Conservation (phyloP, 176 grass and related monocot genomes). For the Carex kokanica region DNA sequence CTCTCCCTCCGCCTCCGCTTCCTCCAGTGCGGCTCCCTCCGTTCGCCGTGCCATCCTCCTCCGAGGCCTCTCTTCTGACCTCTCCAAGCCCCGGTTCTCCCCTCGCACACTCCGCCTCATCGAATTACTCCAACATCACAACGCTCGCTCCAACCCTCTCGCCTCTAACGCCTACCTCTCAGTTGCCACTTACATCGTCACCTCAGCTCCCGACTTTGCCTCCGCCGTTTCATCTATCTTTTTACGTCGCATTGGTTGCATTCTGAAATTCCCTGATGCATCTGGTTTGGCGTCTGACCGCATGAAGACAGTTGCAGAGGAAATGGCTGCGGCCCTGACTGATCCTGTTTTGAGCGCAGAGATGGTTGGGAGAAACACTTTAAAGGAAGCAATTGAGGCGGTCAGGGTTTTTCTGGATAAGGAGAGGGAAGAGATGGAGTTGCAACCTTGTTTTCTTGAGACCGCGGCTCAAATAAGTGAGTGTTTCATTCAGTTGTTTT, state of each 20-base stretch:
- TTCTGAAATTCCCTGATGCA: background rate
- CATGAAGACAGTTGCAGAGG: background rate
- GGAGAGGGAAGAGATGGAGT: background rate
- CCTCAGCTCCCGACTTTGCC: constrained; percentile 1
- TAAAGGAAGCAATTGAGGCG: constrained; percentile 3
- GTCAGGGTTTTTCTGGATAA: constrained; percentile 21
- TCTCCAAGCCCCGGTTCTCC: background rate
- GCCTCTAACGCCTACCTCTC: background rate
- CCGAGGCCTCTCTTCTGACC: constrained; percentile 13
- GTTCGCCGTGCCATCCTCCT: constrained; percentile 13
- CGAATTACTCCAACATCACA: constrained; percentile 1
- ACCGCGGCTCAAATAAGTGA: background rate
- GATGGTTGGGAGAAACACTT: background rate
- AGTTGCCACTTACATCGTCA: constrained; percentile 8
- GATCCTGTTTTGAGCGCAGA: background rate
- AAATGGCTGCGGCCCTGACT: background rate
- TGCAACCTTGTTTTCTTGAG: constrained; percentile 20
- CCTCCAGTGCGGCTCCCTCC: background rate
- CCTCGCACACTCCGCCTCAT: constrained; percentile 14
- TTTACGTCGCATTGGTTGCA: background rate
- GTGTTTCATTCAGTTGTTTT: background rate
- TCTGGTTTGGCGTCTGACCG: background rate
- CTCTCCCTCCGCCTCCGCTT: background rate
- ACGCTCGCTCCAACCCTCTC: background rate
- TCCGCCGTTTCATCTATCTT: background rate